Evolutionary conservation across 305 asterid genomes (phyloP).

Genomic region (Nicotiana rustica): DNA sequence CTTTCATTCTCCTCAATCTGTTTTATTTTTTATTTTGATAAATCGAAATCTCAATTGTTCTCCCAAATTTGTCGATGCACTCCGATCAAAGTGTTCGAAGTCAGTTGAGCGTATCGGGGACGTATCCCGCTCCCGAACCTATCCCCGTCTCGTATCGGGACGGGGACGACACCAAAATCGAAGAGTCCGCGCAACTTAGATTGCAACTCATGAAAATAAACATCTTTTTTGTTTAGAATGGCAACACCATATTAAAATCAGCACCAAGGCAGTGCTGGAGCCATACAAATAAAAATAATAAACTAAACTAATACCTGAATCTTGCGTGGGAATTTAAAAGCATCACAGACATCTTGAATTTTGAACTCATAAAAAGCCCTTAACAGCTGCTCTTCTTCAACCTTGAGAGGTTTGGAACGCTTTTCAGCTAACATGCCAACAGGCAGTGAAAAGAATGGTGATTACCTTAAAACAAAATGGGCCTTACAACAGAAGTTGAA

Average conservation of each 20-base stretch:
- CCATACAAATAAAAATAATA: no score
- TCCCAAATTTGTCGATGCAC: no score
- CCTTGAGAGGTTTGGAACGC: constrained; percentile 82
- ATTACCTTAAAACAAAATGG: constrained; percentile 31
- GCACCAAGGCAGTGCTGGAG: constrained; percentile 52
- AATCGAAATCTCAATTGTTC: no score
- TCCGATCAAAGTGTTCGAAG: no score
- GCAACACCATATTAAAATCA: constrained; percentile 73
- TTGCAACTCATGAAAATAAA: no score
- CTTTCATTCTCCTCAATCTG: no score
- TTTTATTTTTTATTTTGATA: no score
- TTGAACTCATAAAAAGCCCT: constrained; percentile 90
- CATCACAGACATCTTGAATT: constrained; percentile 96
- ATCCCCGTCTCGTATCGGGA: constrained; percentile 51
- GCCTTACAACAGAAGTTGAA: constrained; percentile 19
- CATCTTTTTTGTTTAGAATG: constrained; percentile 80
- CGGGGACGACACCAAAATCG: no score
- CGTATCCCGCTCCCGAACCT: neutral
- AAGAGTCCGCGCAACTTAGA: no score
- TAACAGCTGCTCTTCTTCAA: constrained; percentile 82
- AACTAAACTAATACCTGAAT: constrained; percentile 62
- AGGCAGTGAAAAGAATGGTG: constrained; percentile 9
- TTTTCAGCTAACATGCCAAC: constrained; percentile 66
- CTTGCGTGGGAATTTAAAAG: constrained; percentile 92
- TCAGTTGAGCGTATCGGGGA: no score